Base-by-base conservation (phyloP, 2,329 filamentous ascomycete genomes). In the Botryosphaeria dothidea region DNA sequence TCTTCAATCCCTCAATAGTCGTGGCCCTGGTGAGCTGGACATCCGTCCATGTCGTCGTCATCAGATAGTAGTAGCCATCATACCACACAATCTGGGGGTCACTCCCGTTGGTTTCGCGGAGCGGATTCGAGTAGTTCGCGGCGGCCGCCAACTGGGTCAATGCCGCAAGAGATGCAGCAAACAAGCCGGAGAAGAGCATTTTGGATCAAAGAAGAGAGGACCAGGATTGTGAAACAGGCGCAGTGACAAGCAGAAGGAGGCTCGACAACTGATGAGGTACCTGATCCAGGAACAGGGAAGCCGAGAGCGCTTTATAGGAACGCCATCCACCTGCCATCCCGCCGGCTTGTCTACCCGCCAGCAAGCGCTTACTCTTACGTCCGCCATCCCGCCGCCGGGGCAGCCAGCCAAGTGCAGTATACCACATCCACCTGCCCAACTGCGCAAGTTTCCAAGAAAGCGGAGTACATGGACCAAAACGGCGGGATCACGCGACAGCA, bases 31-130 rank as follows among this genome's bases (percentile, higher is more conserved):
- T 81, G 17, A 88, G 80, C 67, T 84, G 77, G 17, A 88, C 75
- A 66, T 87, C 78, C 1, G 75, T 81, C 84, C 83, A 88, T 25
- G 83, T 83, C 0, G 84, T 87, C 0, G 83, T 83, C 68, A 85
- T 80, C 25, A 88, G 76, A 67, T 87, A 86, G 73, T 87, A 87
- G 68, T 83, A 86, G 0, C 84, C 84, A 13, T 79, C 82, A 0
- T 78, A 78, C 62, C 81, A 86, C 1, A 81, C 80, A 5, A 87
- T 80, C 66, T 82, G 82, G 0, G 85, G 84, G 67, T 87, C 84
- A 23, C 79, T 81, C 4, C 85, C 84, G 36, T 83, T 79, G 0
- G 78, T 79, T 15, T 77, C 75, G 34, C 81, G 80, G 54, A 87
- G 78, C 0, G 85, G 84, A 66, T 87, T 87, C 36, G 82, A 82